Evolutionary conservation across 331 rosid genomes (phyloP), one percentile per base, ranked within the genome.

Genomic region (Rhamnella rubrinervis): DNA sequence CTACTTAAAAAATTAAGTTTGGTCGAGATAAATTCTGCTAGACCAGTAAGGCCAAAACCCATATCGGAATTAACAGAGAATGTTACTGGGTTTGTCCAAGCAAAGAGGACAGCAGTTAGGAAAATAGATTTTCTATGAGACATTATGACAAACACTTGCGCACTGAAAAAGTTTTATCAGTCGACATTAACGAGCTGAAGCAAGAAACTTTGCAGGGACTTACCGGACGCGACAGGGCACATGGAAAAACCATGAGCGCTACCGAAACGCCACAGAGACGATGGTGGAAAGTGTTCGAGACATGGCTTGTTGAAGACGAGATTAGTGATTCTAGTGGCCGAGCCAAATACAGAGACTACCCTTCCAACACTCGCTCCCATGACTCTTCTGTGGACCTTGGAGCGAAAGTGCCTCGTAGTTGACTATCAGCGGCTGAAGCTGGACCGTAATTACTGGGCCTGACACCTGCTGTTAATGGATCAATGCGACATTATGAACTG

Each of bases 311-410:
- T 57, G 55, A 8, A 61, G 26, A 66, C 55, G 64, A 66, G 69
- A 65, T 57, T 63, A 69, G 63, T 60, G 50, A 28, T 25, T 60
- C 81, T 40, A 28, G 81, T 19, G 17, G 72, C 38, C 25, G 65
- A 26, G 69, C 68, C 67, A 28, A 82, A 55, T 23, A 73, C 20
- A 63, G 75, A 62, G 9, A 68, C 70, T 21, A 74, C 13, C 70
- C 83, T 85, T 76, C 56, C 61, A 10, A 80, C 74, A 70, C 53
- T 39, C 15, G 56, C 19, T 61, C 74, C 63, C 83, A 80, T 74
- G 55, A 49, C 5, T 31, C 6, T 31, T 31, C 35, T 31, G 35
- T 2, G 35, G 4, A 3, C 3, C 4, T 31, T 0, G 0, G 35
- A 31, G 35, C 35, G 35, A 31, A 31, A 31, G 35, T 31, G 35